These are phyloP conservation scores for Tephrocybe sp. DNA, from an alignment of 768 basidiomycete genomes.

Conservation along the genomic window DNA sequence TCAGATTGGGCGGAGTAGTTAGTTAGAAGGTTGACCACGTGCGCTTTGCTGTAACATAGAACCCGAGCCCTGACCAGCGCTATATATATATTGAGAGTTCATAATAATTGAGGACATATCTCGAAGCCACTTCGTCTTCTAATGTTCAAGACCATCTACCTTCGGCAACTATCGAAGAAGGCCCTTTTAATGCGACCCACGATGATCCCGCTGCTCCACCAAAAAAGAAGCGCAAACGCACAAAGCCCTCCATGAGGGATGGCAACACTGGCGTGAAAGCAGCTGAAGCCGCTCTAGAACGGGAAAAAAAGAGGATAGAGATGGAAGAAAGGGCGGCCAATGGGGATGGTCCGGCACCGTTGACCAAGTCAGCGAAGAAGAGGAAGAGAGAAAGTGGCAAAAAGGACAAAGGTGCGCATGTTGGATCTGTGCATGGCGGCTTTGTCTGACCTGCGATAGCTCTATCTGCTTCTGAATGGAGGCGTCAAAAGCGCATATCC, in stretches of 20 bases:
- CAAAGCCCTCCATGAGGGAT: conserved; percentile 44
- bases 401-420: conserved; percentile 28
- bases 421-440: conserved; percentile 7
- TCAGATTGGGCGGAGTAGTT: background rate
- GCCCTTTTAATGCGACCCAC: conserved; percentile 5
- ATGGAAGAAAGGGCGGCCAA: conserved; percentile 16
- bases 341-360: conserved; percentile 12
- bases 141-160: conserved; percentile 18
- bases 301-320: conserved; percentile 11
- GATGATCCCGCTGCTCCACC: conserved; percentile 26
- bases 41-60: no score
- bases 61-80: no score
- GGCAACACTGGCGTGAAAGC: conserved; percentile 31
- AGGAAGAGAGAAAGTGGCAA: conserved; percentile 26
- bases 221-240: conserved; percentile 63
- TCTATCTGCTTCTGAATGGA: conserved; percentile 44
- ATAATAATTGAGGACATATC: no score
- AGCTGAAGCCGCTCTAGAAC: conserved; percentile 19
- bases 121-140: conserved; percentile 57
- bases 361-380: conserved; percentile 31
- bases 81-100: no score
- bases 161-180: conserved; percentile 6
- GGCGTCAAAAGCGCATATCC: conserved; percentile 64
- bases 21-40: background rate
- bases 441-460: conserved; percentile 7